These are phyloP conservation scores for Penicillium manginii DNA, from an alignment of 495 filamentous ascomycete species.

Conservation along the genomic window DNA sequence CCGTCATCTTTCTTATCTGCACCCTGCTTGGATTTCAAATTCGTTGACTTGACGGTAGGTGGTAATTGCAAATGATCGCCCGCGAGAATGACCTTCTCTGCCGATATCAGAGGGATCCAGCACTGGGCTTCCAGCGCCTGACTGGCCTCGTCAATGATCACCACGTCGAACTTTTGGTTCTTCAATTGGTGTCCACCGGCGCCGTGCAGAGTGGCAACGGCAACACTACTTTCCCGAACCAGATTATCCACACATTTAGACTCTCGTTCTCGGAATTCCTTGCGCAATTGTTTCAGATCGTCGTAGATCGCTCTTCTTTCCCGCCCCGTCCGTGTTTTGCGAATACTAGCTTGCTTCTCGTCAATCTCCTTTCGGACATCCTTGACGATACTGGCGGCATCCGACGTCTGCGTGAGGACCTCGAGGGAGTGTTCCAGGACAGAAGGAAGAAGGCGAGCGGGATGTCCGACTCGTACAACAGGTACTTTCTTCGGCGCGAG, in stretches of 20 bases:
- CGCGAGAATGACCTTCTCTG: constrained; percentile 85
- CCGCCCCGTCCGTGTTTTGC: constrained; percentile 79
- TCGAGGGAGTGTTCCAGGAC: constrained; percentile 90
- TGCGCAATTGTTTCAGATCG: constrained; percentile 81
- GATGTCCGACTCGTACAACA: constrained; percentile 89
- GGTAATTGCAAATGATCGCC: constrained; percentile 95
- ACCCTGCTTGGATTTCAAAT: constrained; percentile 25
- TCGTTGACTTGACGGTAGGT: constrained; percentile 82
- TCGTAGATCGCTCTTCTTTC: constrained; percentile 83
- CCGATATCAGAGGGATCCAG: constrained; percentile 87
- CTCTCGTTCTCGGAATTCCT: constrained; percentile 88
- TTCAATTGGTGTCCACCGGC: constrained; percentile 84
- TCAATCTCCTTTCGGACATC: constrained; percentile 95
- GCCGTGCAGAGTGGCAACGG: constrained; percentile 90
- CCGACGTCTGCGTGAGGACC: constrained; percentile 87
- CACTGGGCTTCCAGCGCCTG: constrained; percentile 97
- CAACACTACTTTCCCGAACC: constrained; percentile 77
- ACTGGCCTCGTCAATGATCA: constrained; percentile 93
- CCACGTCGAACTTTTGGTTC: constrained; percentile 85
- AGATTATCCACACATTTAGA: constrained; percentile 75
- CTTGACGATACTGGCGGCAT: constrained; percentile 86
- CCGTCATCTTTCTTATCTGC: constrained; percentile 26
- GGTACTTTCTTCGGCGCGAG: constrained; percentile 81
- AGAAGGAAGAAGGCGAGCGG: constrained; percentile 85
- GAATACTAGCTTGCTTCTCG: constrained; percentile 82